Conservation (phyloP, 495 filamentous ascomycete genomes). For the Venustampulla echinocandica region DNA sequence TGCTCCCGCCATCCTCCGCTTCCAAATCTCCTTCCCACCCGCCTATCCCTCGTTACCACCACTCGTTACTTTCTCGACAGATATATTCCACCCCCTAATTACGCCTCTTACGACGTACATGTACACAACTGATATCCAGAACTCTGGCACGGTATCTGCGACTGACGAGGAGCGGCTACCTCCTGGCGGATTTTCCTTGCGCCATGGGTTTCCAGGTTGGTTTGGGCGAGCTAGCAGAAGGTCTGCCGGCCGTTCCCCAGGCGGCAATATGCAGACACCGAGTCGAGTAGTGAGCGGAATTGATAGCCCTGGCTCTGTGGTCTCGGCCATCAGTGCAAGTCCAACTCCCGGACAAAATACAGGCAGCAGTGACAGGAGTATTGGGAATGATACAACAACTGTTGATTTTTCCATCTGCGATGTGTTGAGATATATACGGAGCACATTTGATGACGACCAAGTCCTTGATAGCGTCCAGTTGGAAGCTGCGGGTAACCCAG, state of each 20-base stretch:
- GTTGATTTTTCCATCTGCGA: too few relatives aligned
- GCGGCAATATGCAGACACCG: conserved; percentile 13
- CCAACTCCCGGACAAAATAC: conserved; percentile 12
- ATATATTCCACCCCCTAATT: conserved; percentile 91
- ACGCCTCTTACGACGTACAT: conserved; percentile 85
- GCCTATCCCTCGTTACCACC: conserved; percentile 74
- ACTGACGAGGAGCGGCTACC: conserved; percentile 73
- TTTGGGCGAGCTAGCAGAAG: conserved; percentile 42
- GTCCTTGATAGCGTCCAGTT: conserved; percentile 72
- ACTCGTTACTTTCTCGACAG: conserved; percentile 75
- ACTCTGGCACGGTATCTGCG: conserved; percentile 65
- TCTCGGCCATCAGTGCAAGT: conserved; percentile 6
- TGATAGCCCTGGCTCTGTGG: conserved; percentile 5
- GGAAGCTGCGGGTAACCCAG: conserved; percentile 75
- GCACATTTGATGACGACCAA: conserved; percentile 65
- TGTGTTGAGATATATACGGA: conserved; percentile 74
- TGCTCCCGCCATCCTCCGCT: conserved; percentile 76
- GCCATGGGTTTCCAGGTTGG: conserved; percentile 87
- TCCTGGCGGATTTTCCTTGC: conserved; percentile 78
- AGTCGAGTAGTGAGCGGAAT: conserved; percentile 2
- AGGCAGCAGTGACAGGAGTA: background rate
- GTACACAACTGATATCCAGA: conserved; percentile 65
- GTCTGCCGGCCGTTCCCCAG: conserved; percentile 3
- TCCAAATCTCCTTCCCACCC: conserved; percentile 79
- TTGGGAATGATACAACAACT: conserved; percentile 33